Percentiles rank a stretch among this genome's conserved stretches.
Conservation (phyloP, 352 stramenopile genomes). For the Globisporangium solare region DNA sequence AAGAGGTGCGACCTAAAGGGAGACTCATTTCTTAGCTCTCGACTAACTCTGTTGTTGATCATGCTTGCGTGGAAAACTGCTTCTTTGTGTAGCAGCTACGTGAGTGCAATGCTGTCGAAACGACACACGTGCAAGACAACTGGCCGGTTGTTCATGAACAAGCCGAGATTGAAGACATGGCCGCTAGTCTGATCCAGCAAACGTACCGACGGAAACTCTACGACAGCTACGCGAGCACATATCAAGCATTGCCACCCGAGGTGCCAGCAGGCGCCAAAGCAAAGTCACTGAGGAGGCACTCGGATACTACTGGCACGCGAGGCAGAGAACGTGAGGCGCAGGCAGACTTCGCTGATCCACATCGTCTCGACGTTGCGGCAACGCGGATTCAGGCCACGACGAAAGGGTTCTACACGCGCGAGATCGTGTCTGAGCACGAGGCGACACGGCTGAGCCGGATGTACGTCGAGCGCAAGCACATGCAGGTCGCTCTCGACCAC, state of each 20-base stretch:
- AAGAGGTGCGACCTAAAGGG: not conserved
- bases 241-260: not conserved
- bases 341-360: not conserved
- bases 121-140: constrained; percentile 1
- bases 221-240: not conserved
- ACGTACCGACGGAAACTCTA: constrained; percentile 20
- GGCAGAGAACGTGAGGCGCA: not conserved
- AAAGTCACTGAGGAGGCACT: not conserved
- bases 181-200: constrained; percentile 35
- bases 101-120: constrained; percentile 14
- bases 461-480: constrained; percentile 63
- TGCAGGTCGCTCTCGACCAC: constrained; percentile 30
- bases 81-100: constrained; percentile 1
- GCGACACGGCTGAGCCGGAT: constrained; percentile 42
- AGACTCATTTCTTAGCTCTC: not conserved
- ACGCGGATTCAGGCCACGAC: constrained; percentile 32
- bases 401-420: constrained; percentile 24
- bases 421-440: constrained; percentile 15
- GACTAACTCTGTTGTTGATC: not conserved
- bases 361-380: constrained; percentile 19
- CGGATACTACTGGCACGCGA: not conserved
- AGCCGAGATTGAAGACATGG: constrained; percentile 36
- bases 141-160: constrained; percentile 21
- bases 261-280: not conserved
- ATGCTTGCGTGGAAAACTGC: not conserved